Conservation (phyloP, 129 eudicot genomes). For the Flaveria linearis region DNA sequence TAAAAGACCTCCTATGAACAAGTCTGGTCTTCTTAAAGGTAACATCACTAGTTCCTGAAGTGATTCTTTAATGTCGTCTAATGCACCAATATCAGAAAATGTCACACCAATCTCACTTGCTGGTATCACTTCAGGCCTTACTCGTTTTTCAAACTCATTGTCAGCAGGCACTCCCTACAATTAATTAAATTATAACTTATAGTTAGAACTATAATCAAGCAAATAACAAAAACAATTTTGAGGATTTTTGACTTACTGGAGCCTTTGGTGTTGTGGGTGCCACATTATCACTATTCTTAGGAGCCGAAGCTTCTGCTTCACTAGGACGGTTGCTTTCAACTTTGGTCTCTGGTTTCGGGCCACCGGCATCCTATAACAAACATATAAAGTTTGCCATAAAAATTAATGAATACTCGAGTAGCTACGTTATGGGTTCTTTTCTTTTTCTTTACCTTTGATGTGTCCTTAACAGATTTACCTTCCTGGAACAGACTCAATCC, state of each 20-base stretch:
- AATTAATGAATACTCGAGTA: neutral
- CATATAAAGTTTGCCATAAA: neutral
- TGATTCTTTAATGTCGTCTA: constrained; percentile 83
- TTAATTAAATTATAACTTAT: neutral
- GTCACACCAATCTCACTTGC: constrained; percentile 88
- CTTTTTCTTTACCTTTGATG: constrained; percentile 54
- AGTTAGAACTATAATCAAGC: neutral
- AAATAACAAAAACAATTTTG: neutral
- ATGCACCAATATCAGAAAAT: constrained; percentile 84
- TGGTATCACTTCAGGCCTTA: constrained; percentile 90
- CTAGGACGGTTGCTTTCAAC: constrained; percentile 43
- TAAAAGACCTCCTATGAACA: constrained; percentile 83
- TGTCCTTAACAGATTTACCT: constrained; percentile 58
- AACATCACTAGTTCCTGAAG: constrained; percentile 93
- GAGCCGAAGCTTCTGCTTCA: constrained; percentile 39
- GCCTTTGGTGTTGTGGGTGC: constrained; percentile 52
- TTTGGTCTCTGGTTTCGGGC: constrained; percentile 51
- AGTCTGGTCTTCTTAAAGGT: constrained; percentile 80
- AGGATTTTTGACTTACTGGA: constrained; percentile 47
- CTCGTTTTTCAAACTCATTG: constrained; percentile 93
- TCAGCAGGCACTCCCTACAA: constrained; percentile 74
- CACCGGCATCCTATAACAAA: constrained; percentile 37
- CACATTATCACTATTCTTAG: constrained; percentile 45
- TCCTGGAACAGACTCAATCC: constrained; percentile 90
- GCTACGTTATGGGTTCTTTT: neutral